Conservation (phyloP, 1,284 basidiomycete species). For the Leccinum colubrinum region DNA sequence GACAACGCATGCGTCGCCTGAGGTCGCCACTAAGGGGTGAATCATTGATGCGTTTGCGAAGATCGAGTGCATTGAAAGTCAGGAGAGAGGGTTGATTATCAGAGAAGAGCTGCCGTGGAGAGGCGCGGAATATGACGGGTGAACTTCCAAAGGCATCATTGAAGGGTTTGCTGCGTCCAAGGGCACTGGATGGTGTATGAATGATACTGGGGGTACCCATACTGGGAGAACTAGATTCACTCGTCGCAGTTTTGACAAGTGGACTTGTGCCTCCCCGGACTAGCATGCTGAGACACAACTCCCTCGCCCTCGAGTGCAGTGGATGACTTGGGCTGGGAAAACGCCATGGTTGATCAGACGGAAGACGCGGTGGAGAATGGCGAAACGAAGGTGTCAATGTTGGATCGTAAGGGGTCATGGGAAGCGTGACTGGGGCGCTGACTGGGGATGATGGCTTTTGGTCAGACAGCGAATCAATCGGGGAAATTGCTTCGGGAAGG, state of each 20-base stretch:
- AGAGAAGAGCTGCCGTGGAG: slow-evolving; percentile 39
- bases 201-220: slow-evolving; percentile 27
- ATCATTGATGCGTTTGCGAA: slow-evolving; percentile 35
- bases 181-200: slow-evolving; percentile 29
- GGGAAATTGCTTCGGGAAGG: not conserved
- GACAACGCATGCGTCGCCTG: slow-evolving; percentile 28
- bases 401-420: slow-evolving; percentile 71
- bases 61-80: slow-evolving; percentile 26
- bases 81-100: slow-evolving; percentile 33
- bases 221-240: slow-evolving; percentile 33
- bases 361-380: slow-evolving; percentile 66
- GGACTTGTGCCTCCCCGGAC: slow-evolving; percentile 43
- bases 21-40: slow-evolving; percentile 30
- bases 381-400: slow-evolving; percentile 68
- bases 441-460: slow-evolving; percentile 19
- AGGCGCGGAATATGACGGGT: slow-evolving; percentile 36
- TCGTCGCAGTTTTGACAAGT: slow-evolving; percentile 27
- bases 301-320: slow-evolving; percentile 56
- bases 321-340: slow-evolving; percentile 72
- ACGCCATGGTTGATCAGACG: slow-evolving; percentile 74
- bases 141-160: slow-evolving; percentile 33
- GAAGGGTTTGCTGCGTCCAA: slow-evolving; percentile 27
- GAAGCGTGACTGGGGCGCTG: slow-evolving; percentile 34
- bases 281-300: slow-evolving; percentile 64
- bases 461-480: slow-evolving; percentile 8